Evolutionary conservation across 192 early-diverging fungal genomes (phyloP).

Genomic region (Phycomyces nitens): DNA sequence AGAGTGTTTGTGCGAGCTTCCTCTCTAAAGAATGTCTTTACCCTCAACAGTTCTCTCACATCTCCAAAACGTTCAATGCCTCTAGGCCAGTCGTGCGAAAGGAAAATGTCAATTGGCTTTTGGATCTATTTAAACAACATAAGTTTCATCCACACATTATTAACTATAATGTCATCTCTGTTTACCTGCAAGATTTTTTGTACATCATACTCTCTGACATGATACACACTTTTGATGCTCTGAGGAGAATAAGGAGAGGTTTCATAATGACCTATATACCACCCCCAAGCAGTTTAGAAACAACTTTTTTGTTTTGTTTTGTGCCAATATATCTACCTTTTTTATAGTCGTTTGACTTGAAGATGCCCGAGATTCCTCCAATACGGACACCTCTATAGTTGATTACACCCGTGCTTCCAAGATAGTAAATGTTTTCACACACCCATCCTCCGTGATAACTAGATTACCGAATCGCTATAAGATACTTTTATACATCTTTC

Average conservation of each 20-base stretch:
- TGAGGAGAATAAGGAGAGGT: constrained; percentile 66
- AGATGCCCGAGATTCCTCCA: constrained; percentile 92
- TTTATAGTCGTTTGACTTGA: constrained; percentile 57
- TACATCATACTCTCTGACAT: constrained; percentile 82
- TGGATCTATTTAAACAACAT: constrained; percentile 50
- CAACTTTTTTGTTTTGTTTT: too few relatives aligned
- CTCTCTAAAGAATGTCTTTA: constrained; percentile 68
- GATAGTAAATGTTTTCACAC: constrained; percentile 86
- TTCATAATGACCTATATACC: constrained; percentile 65
- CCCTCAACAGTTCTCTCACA: constrained; percentile 49
- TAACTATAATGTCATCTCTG: too few relatives aligned
- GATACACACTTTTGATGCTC: constrained; percentile 75
- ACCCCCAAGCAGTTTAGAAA: background rate
- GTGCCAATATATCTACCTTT: constrained; percentile 32
- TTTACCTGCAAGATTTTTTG: constrained; percentile 71
- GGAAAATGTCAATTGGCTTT: constrained; percentile 79
- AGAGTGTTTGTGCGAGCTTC: constrained; percentile 73
- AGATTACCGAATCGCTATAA: constrained; percentile 1
- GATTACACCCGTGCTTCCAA: constrained; percentile 84
- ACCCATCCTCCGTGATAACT: constrained; percentile 95
- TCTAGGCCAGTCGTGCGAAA: constrained; percentile 96
- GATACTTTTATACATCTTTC: background rate
- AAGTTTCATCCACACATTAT: too few relatives aligned
- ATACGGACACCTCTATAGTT: constrained; percentile 88
- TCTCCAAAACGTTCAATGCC: constrained; percentile 82